Percentiles rank a stretch among this genome's conserved stretches.
Evolutionary conservation across 345 rosid genomes (phyloP).

Genomic region (Syzygium jambos): DNA sequence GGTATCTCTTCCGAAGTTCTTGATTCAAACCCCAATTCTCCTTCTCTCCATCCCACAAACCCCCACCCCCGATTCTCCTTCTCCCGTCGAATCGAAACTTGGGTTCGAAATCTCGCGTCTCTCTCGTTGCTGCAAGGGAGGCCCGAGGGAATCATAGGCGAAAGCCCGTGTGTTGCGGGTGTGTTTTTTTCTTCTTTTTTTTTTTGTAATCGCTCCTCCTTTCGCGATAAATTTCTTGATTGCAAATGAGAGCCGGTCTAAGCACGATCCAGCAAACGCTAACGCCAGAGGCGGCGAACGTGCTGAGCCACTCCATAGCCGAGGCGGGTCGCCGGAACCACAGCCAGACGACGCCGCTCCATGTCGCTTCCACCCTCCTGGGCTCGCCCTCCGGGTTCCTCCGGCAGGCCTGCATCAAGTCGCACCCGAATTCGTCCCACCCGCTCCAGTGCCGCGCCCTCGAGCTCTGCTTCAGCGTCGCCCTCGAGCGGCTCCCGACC

Average conservation of each 20-base stretch:
- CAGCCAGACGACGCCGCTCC: slow-evolving; percentile 92
- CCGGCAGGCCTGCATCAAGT: slow-evolving; percentile 94
- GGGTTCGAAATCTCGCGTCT: not conserved
- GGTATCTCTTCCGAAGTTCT: not conserved
- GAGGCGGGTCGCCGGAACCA: slow-evolving; percentile 92
- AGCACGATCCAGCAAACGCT: slow-evolving; percentile 96
- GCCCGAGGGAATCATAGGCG: no score
- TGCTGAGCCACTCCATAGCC: slow-evolving; percentile 76
- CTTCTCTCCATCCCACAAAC: not conserved
- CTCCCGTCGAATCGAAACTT: not conserved
- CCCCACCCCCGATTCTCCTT: not conserved
- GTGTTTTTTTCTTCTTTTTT: no score
- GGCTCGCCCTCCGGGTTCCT: slow-evolving; percentile 79
- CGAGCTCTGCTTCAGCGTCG: slow-evolving; percentile 99
- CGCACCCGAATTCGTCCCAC: slow-evolving; percentile 96
- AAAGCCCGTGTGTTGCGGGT: no score
- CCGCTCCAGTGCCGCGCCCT: slow-evolving; percentile 99
- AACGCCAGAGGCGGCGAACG: slow-evolving; percentile 92
- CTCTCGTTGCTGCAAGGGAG: no score
- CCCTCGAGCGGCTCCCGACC: slow-evolving; percentile 85
- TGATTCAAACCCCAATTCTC: not conserved
- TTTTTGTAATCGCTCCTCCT: not conserved
- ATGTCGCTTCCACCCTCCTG: slow-evolving; percentile 89
- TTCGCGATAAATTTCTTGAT: not conserved
- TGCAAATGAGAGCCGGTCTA: slow-evolving; percentile 89